These are phyloP conservation scores for Malassezia furfur DNA, from an alignment of 1,284 basidiomycete genomes.

Conservation along the genomic window DNA sequence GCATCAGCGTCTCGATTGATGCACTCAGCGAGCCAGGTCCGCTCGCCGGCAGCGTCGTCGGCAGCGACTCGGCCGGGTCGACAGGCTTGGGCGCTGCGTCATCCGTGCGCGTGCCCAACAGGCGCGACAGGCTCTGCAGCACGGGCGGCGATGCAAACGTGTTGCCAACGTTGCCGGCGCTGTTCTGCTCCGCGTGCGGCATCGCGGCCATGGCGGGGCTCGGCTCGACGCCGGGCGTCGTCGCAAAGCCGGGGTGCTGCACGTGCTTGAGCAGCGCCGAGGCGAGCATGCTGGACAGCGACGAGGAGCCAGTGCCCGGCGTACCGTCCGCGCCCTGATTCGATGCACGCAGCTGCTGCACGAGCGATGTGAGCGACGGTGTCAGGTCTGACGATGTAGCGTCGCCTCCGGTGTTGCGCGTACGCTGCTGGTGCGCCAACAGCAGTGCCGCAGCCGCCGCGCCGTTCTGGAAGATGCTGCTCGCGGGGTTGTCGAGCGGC, in stretches of 20 bases:
- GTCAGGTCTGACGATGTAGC: slow-evolving; percentile 20
- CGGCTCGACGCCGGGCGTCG: not conserved
- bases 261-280: slow-evolving; percentile 18
- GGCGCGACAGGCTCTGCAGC: slow-evolving; percentile 14
- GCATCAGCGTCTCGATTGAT: slow-evolving; percentile 16
- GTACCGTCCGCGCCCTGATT: slow-evolving; percentile 8
- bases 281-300: slow-evolving; percentile 21
- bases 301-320: slow-evolving; percentile 17
- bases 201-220: not conserved
- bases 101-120: slow-evolving; percentile 4
- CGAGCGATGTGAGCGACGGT: slow-evolving; percentile 22
- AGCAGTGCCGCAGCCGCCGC: slow-evolving; percentile 28
- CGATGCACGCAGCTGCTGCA: slow-evolving; percentile 23
- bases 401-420: slow-evolving; percentile 18
- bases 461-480: slow-evolving; percentile 37
- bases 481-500: slow-evolving; percentile 34
- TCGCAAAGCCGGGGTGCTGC: slow-evolving; percentile 6
- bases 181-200: not conserved
- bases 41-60: slow-evolving; percentile 2
- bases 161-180: not conserved
- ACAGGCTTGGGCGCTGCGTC: not conserved
- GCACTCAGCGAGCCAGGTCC: slow-evolving; percentile 13
- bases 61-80: not conserved
- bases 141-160: slow-evolving; percentile 13
- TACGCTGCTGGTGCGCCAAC: slow-evolving; percentile 33